A percentile compares a stretch with the other conserved stretches of the same genome.
These are phyloP conservation scores for Crassisporium funariophilum DNA, from an alignment of 768 basidiomycete genomes.

Conservation along the genomic window DNA sequence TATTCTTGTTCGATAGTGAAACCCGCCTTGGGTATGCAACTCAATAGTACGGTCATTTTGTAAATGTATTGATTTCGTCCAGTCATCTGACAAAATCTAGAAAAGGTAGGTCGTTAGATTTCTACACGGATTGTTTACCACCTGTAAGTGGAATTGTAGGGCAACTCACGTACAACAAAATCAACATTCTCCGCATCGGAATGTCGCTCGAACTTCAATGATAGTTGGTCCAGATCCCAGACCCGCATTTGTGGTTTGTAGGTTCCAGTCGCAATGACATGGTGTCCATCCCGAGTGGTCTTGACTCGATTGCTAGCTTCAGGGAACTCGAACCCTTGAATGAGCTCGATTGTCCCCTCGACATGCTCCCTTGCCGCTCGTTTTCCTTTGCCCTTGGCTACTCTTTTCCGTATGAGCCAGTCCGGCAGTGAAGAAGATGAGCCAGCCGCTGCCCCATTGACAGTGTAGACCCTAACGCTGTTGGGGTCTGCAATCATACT, in stretches of 20 bases:
- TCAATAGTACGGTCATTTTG: conserved; percentile 96
- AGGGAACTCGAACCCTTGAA: conserved; percentile 96
- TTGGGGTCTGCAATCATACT: conserved; percentile 23
- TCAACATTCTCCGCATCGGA: conserved; percentile 97
- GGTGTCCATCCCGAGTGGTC: conserved; percentile 88
- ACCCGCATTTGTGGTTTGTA: conserved; percentile 98
- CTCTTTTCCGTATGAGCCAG: conserved; percentile 82
- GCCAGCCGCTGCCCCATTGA: conserved; percentile 87
- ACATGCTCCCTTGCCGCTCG: conserved; percentile 69
- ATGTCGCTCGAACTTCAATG: conserved; percentile 94
- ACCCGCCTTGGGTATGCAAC: conserved; percentile 90
- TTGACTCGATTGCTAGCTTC: conserved; percentile 93
- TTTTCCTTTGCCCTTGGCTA: conserved; percentile 66
- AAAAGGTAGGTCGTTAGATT: conserved; percentile 5
- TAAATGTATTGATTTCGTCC: conserved; percentile 97
- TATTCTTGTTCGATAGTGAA: conserved; percentile 92
- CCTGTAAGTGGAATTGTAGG: conserved; percentile 5
- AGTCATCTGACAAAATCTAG: conserved; percentile 94
- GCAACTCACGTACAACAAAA: conserved; percentile 84
- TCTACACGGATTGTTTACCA: conserved; percentile 2
- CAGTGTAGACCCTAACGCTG: conserved; percentile 86
- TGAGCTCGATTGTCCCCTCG: conserved; percentile 85
- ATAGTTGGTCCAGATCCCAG: conserved; percentile 92
- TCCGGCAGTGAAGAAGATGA: conserved; percentile 93
- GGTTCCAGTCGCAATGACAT: conserved; percentile 92